A percentile compares a stretch with the other conserved stretches of the same genome.
phyloP scores from a whole-genome alignment of 805 yeast genomes.

The Lipomyces spencermartinsiae region DNA sequence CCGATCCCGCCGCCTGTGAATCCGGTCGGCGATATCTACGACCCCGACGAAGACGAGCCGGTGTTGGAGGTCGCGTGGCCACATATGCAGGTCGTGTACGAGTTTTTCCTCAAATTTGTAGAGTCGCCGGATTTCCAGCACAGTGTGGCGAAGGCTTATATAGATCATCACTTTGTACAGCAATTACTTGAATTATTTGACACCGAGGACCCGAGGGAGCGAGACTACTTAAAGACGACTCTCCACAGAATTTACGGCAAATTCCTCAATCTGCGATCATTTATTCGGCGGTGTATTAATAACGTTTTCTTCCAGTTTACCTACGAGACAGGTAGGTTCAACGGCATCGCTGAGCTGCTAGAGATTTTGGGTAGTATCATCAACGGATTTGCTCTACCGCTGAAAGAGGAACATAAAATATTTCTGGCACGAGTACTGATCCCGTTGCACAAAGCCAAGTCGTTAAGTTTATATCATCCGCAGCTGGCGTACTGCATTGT shows the following conservation, averaged over 20 bases:
- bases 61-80: constrained; percentile 98
- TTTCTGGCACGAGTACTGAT: constrained; percentile 84
- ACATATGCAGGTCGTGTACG: constrained; percentile 96
- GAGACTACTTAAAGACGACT: constrained; percentile 94
- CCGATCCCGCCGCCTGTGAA: constrained; percentile 99
- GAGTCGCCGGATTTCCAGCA: constrained; percentile 96
- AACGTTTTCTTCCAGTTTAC: constrained; percentile 91
- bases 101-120: constrained; percentile 87
- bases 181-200: constrained; percentile 87
- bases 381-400: constrained; percentile 96
- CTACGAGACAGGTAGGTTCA: constrained; percentile 94
- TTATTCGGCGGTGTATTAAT: constrained; percentile 87
- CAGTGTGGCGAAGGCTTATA: constrained; percentile 88
- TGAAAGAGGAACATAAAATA: constrained; percentile 95
- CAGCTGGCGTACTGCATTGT: constrained; percentile 97
- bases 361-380: constrained; percentile 96
- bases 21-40: constrained; percentile 94
- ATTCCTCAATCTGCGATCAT: constrained; percentile 85
- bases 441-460: constrained; percentile 91
- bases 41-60: constrained; percentile 99
- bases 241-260: constrained; percentile 96
- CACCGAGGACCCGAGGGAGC: constrained; percentile 94
- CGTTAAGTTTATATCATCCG: constrained; percentile 90
- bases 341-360: constrained; percentile 92
- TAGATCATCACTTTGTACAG: constrained; percentile 88